Evolutionary conservation across 306 rosid genomes (phyloP).

Genomic region (Trichosanthes truncata): DNA sequence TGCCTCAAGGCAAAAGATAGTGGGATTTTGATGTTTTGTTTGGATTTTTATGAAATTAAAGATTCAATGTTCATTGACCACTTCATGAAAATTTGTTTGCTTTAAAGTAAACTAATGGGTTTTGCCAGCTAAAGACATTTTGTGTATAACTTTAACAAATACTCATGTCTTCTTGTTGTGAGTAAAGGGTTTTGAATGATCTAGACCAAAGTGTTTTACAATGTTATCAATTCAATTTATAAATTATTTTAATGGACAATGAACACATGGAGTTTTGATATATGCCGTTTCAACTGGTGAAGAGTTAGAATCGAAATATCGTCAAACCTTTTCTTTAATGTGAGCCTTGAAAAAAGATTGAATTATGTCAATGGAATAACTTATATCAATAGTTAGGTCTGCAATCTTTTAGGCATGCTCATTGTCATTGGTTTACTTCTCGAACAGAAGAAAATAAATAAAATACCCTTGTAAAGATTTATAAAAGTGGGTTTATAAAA

Average conservation of each 20-base stretch:
- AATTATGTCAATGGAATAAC: neutral
- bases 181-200: neutral
- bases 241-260: neutral
- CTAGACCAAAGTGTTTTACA: neutral
- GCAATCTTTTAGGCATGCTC: neutral
- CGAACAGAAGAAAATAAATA: neutral
- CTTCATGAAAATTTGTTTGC: constrained; percentile 17
- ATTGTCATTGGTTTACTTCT: neutral
- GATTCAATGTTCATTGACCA: constrained; percentile 20
- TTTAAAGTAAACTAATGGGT: neutral
- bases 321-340: neutral
- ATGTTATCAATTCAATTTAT: neutral
- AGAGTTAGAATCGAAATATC: neutral
- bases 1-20: neutral
- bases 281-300: neutral
- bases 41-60: neutral
- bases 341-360: neutral
- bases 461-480: neutral
- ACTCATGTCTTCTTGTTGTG: neutral
- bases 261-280: neutral
- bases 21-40: neutral
- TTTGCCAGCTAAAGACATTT: constrained; percentile 20
- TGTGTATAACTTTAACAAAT: neutral
- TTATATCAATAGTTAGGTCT: too few relatives aligned
- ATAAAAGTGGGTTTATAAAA: neutral